These are phyloP conservation scores for Yamadazyma spencermartinsiae DNA, from an alignment of 1,139 yeast genomes.

Conservation along the genomic window DNA sequence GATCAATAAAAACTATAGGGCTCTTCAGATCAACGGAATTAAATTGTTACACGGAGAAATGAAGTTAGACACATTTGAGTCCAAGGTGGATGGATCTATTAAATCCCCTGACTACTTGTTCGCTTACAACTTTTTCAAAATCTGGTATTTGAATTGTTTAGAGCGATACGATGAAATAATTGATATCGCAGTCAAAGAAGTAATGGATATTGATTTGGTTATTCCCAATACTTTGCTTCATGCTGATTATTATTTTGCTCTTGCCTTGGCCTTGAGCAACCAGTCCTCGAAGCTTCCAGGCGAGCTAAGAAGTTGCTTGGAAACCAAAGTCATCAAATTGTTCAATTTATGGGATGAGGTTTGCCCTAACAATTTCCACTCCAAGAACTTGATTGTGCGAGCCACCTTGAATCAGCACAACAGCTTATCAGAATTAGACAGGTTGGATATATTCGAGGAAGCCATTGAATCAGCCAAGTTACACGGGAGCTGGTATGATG, in stretches of 20 bases:
- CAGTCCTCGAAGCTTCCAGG: background rate
- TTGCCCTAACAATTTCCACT: slow-evolving; percentile 36
- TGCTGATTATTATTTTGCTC: slow-evolving; percentile 20
- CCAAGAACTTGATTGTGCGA: slow-evolving; percentile 33
- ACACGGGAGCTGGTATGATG: slow-evolving; percentile 36
- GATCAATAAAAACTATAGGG: slow-evolving; percentile 5
- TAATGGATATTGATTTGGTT: slow-evolving; percentile 17
- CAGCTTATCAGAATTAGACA: slow-evolving; percentile 27
- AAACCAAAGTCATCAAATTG: slow-evolving; percentile 16
- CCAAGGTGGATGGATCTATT: slow-evolving; percentile 5
- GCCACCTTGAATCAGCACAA: slow-evolving; percentile 29
- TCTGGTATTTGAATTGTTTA: slow-evolving; percentile 5
- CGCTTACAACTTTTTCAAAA: slow-evolving; percentile 6
- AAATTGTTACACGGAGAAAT: slow-evolving; percentile 20
- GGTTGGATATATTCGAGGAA: slow-evolving; percentile 48
- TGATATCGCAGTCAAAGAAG: slow-evolving; percentile 17
- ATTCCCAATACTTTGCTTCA: slow-evolving; percentile 28
- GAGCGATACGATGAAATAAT: slow-evolving; percentile 25
- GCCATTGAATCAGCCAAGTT: slow-evolving; percentile 41
- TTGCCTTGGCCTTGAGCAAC: slow-evolving; percentile 9
- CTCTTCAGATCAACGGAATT: slow-evolving; percentile 13
- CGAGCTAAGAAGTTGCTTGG: slow-evolving; percentile 4
- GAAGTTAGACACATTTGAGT: slow-evolving; percentile 17
- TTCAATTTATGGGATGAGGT: slow-evolving; percentile 35
- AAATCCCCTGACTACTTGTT: slow-evolving; percentile 10